Evolutionary conservation across 805 yeast genomes (phyloP).

Genomic region (Ogataea salicorniae): DNA sequence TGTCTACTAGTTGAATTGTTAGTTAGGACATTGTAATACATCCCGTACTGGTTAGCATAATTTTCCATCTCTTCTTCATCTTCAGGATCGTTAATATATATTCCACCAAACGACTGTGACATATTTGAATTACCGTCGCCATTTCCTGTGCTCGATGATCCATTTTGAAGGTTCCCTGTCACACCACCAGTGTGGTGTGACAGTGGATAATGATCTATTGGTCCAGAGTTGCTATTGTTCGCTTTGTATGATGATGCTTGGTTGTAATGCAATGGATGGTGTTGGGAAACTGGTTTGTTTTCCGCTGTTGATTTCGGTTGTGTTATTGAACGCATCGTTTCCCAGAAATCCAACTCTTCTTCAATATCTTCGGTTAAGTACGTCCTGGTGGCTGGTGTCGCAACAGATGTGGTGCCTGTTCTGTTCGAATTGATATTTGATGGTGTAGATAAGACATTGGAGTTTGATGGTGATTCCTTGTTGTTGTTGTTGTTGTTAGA

Average conservation of each 20-base stretch:
- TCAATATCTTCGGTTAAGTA: conserved; percentile 44
- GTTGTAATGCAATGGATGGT: conserved; percentile 45
- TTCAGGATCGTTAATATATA: background rate
- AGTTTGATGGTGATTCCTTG: background rate
- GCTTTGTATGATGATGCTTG: conserved; percentile 19
- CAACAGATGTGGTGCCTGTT: conserved; percentile 10
- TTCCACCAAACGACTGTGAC: background rate
- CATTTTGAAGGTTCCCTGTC: conserved; percentile 5
- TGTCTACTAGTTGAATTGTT: conserved; percentile 12
- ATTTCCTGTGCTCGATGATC: background rate
- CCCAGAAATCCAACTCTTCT: conserved; percentile 70
- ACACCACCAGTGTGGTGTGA: conserved; percentile 7
- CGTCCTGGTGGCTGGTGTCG: conserved; percentile 13
- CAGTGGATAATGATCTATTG: conserved; percentile 1
- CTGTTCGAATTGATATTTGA: conserved; percentile 5
- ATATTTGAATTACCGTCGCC: background rate
- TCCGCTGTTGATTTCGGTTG: conserved; percentile 29
- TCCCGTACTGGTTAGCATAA: conserved; percentile 31
- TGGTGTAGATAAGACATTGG: background rate
- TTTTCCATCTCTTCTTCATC: conserved; percentile 7
- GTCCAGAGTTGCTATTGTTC: background rate
- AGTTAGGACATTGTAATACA: conserved; percentile 28
- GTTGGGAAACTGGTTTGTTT: conserved; percentile 44
- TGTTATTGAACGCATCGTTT: conserved; percentile 55
- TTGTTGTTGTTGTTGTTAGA: conserved; percentile 3